A percentile compares a stretch with the other conserved stretches of the same genome.
phyloP scores from a whole-genome alignment of 805 yeast genomes.

The Kuraishia piskuri region DNA sequence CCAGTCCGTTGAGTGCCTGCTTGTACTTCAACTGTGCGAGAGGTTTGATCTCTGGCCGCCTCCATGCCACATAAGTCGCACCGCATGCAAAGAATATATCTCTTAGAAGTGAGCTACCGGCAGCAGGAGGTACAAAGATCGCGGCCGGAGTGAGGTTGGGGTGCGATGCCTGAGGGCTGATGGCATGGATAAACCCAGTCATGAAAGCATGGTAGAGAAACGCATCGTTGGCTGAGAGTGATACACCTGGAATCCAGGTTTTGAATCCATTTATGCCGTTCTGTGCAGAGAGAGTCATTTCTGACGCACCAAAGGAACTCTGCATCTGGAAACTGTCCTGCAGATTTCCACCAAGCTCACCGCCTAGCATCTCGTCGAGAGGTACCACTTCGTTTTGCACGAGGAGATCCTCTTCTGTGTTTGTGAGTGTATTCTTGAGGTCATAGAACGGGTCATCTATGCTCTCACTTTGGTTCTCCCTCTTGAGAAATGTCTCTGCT shows the following conservation, averaged over 20 bases:
- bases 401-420: background rate
- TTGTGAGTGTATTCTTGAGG: background rate
- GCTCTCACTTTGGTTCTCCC: background rate
- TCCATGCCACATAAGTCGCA: conserved; percentile 27
- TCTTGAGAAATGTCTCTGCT: background rate
- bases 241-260: conserved; percentile 9
- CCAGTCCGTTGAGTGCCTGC: conserved; percentile 14
- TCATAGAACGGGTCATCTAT: background rate
- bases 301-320: too few relatives aligned
- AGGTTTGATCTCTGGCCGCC: conserved; percentile 16
- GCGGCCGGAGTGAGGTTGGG: conserved; percentile 29
- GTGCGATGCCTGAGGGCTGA: conserved; percentile 34
- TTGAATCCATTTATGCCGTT: background rate
- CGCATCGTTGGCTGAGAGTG: conserved; percentile 7
- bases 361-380: background rate
- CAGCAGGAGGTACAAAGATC: conserved; percentile 28
- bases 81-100: conserved; percentile 33
- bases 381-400: background rate
- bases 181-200: conserved; percentile 29
- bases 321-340: background rate
- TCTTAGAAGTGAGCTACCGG: conserved; percentile 19
- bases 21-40: conserved; percentile 15
- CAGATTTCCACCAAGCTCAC: background rate
- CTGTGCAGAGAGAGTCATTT: background rate
- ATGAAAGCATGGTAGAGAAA: conserved; percentile 25